Evolutionary conservation across 1,139 yeast genomes (phyloP), one percentile per base, ranked within the genome.

Genomic region (Geotrichum armillariae): DNA sequence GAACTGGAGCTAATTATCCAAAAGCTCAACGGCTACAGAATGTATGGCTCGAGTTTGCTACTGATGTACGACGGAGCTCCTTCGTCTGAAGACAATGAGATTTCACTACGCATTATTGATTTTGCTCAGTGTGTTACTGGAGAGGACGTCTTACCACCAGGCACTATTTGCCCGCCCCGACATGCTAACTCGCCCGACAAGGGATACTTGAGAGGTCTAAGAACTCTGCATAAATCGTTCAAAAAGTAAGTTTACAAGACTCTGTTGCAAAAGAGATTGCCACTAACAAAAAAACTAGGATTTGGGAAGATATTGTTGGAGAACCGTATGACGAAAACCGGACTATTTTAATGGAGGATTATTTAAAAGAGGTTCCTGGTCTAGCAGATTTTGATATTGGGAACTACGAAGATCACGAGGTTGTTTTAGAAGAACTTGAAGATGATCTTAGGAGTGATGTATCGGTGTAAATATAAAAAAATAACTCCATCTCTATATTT

Each of bases 61-160:
- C 74, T 94, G 58, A 88, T 93, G 83, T 91, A 91, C 66, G 99
- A 93, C 64, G 93, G 88, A 12, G 68, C 20, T n/a, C 50, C 53
- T 2, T 41, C 40, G 14, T 5, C 25, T 60, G 37, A 27, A 9
- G 45, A 20, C 23, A 41, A 35, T 14, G 66, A 68, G 41, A 66
- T 82, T 66, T 66, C 77, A 53, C 81, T 93, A 18, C 80, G 90
- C 56, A 78, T 94, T 53, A 93, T 94, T 58, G 99, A 94, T 70
- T 94, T 94, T 74, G 98, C 98, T 1, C 96, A 93, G 63, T 86
- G 95, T 61, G 85, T 89, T 21, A 85, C 91, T n/a, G 81, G 82
- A 4, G 85, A 79, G 35, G 82, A 79, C 56, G 65, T 66, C 12
- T 60, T 67, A 23, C 64, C 67, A 2, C 59, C 62, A 38, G 70